A percentile compares a stretch with the other conserved stretches of the same genome.
Conservation (phyloP, 176 grass and related monocot species). For the Poa annua region DNA sequence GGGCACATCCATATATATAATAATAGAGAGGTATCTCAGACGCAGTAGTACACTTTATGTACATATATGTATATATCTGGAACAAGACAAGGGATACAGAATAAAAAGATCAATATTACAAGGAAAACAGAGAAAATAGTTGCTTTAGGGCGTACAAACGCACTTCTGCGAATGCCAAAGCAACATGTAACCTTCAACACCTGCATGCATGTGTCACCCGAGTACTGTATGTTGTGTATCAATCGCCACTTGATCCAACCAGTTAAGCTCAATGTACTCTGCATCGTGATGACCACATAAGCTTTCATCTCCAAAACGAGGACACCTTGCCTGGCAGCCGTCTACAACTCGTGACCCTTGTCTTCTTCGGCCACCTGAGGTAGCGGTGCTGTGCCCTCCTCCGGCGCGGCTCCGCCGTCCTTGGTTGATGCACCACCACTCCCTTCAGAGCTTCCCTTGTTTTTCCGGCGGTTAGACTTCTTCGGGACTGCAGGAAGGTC, state of each 20-base stretch:
- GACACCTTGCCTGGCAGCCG: neutral
- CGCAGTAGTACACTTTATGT: slow-evolving; percentile 11
- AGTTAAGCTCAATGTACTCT: slow-evolving; percentile 37
- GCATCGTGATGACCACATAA: slow-evolving; percentile 2
- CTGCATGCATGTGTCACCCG: slow-evolving; percentile 3
- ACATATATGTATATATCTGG: slow-evolving; percentile 38
- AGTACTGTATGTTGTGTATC: slow-evolving; percentile 29
- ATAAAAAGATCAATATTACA: slow-evolving; percentile 29
- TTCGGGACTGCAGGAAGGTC: slow-evolving; percentile 81
- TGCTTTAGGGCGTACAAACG: slow-evolving; percentile 43
- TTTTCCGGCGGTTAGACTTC: slow-evolving; percentile 69
- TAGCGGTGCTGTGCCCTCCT: slow-evolving; percentile 38
- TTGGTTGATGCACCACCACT: slow-evolving; percentile 33
- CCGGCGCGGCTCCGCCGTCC: slow-evolving; percentile 23
- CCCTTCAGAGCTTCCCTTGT: slow-evolving; percentile 53
- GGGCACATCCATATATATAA: neutral
- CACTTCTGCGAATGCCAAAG: slow-evolving; percentile 24
- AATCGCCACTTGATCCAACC: slow-evolving; percentile 24
- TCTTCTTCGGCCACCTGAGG: slow-evolving; percentile 41
- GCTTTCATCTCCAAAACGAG: slow-evolving; percentile 19
- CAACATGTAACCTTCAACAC: slow-evolving; percentile 24
- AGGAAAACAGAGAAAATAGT: slow-evolving; percentile 40
- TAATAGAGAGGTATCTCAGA: neutral
- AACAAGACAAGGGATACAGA: slow-evolving; percentile 1
- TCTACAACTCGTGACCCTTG: slow-evolving; percentile 15